Conservation (phyloP, 2,329 filamentous ascomycete species). For the Sporothrix brunneoviolacea region DNA sequence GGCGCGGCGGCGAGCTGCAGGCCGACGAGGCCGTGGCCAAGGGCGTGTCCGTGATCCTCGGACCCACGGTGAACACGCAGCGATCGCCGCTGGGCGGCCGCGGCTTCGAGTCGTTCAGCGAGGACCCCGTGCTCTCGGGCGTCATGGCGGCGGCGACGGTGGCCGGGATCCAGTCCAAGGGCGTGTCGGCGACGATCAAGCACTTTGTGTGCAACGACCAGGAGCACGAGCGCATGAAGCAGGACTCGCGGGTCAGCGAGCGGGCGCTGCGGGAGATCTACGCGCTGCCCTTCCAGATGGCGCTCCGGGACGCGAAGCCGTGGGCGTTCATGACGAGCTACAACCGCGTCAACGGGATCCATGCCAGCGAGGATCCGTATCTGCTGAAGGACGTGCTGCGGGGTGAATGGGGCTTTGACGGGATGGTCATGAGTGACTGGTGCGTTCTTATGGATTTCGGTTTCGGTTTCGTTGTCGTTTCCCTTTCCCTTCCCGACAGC, state of each 20-base stretch:
- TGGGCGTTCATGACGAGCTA: slow-evolving; percentile 65
- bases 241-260: slow-evolving; percentile 59
- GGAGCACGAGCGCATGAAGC: slow-evolving; percentile 59
- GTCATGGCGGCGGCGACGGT: slow-evolving; percentile 66
- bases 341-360: slow-evolving; percentile 58
- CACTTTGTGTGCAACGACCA: slow-evolving; percentile 70
- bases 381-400: slow-evolving; percentile 51
- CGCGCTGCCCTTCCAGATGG: slow-evolving; percentile 65
- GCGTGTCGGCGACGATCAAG: slow-evolving; percentile 72
- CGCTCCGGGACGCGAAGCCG: slow-evolving; percentile 60
- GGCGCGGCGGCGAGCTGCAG: no score
- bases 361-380: slow-evolving; percentile 50
- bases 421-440: slow-evolving; percentile 53
- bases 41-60: no score
- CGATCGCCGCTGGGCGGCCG: no score
- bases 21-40: no score
- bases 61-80: no score
- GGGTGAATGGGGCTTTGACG: slow-evolving; percentile 55
- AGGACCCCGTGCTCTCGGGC: no score
- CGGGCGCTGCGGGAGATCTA: slow-evolving; percentile 63
- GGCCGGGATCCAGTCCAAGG: slow-evolving; percentile 64
- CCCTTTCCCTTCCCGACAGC: no score
- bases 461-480: no score
- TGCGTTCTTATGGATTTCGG: no score
- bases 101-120: no score